Percentiles rank a stretch among this genome's conserved stretches.
Conservation (phyloP, 202 grass and related monocot species). For the Dendrocalamus latiflorus region DNA sequence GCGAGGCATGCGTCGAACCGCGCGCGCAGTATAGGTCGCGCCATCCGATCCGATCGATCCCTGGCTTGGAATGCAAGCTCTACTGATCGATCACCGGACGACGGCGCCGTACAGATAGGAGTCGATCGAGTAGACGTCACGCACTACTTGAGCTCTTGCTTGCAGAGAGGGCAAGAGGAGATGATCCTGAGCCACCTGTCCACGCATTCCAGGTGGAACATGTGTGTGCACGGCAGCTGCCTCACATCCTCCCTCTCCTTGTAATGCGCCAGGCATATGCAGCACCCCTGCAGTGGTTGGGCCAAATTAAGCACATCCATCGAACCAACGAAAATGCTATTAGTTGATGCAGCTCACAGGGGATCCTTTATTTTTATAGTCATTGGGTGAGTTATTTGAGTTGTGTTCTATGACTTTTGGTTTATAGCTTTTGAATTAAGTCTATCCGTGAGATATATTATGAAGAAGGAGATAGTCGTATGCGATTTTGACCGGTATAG, state of each 20-base stretch:
- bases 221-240: slow-evolving; percentile 79
- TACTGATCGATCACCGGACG: neutral
- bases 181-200: slow-evolving; percentile 96
- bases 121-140: slow-evolving; percentile 5
- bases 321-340: too few relatives aligned
- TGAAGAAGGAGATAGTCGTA: too few relatives aligned
- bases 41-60: neutral
- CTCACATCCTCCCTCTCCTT: slow-evolving; percentile 82
- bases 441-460: fast-evolving
- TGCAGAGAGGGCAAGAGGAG: slow-evolving; percentile 95
- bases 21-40: slow-evolving; percentile 1
- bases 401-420: too few relatives aligned
- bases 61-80: slow-evolving; percentile 33
- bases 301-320: neutral
- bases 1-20: slow-evolving; percentile 31
- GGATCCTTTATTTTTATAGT: neutral
- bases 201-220: slow-evolving; percentile 90
- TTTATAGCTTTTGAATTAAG: too few relatives aligned
- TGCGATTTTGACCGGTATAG: too few relatives aligned
- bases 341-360: neutral
- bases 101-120: neutral
- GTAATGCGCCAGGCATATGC: slow-evolving; percentile 90
- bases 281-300: slow-evolving; percentile 62
- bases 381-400: too few relatives aligned
- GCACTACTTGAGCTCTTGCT: slow-evolving; percentile 72